Evolutionary conservation across 1,284 basidiomycete genomes (phyloP), one percentile per base, ranked within the genome.

Genomic region (Dichomitus squalens): DNA sequence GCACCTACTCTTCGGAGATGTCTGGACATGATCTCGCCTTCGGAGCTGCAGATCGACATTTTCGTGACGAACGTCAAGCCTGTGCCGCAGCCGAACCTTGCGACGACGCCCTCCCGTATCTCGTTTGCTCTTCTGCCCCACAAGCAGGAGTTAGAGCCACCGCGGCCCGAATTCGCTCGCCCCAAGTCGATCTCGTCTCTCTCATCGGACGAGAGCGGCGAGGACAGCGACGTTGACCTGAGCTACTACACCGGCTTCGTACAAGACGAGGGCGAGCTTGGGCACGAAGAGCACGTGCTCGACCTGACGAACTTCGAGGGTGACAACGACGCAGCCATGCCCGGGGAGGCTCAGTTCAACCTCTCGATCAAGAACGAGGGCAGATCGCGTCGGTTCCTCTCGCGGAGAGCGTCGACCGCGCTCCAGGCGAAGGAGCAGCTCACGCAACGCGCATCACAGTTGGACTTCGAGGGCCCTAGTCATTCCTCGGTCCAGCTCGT

Each of bases 241-340:
- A 76, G 74, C 53, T 83, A 83, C 57, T 81, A 82, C 64, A 70
- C 72, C 1, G 73, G 73, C 7, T 72, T 75, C 41, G 68, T 63
- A 1, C 71, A 72, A 35, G 72, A 73, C n/a, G 62, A 68, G 5
- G 72, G 73, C 34, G 75, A 75, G 27, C 66, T 75, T 6, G 77
- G 77, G 11, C 76, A 82, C 57, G 81, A 85, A 55, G 78, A 80
- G 53, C 76, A 85, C 49, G 78, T 84, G 0, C 74, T 88, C 16
- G 90, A 93, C 64, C 75, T 91, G 53, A 93, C 91, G 7, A 90
- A 93, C 65, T 95, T 91, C 65, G 90, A 93, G 60, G 90, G 90
- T 25, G 89, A 93, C 61, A 82, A 90, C 59, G 88, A 92, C 65
- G 76, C 81, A 27, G 77, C 76, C 3, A 72, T 85, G 5, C 83